Conservation (phyloP, 2,329 filamentous ascomycete genomes). For the Didymella lethalis region DNA sequence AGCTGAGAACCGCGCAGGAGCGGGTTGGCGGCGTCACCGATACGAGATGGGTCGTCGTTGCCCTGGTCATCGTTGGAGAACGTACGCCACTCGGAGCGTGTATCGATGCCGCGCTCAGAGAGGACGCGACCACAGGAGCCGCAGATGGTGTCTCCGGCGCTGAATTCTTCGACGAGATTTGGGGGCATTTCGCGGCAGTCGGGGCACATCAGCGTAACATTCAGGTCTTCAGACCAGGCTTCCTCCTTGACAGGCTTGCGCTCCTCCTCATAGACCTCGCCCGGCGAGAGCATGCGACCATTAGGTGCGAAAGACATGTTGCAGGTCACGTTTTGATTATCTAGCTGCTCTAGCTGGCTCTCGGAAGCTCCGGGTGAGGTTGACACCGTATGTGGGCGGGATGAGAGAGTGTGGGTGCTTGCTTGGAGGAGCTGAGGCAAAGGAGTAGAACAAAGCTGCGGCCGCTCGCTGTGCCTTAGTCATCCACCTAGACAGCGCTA, state of each 20-base stretch:
- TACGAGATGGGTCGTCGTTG: conserved; percentile 96
- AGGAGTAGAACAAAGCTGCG: conserved; percentile 7
- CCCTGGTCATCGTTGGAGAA: conserved; percentile 98
- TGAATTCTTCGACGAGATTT: conserved; percentile 91
- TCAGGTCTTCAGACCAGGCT: conserved; percentile 82
- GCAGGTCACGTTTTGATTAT: conserved; percentile 23
- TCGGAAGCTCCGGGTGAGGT: conserved; percentile 24
- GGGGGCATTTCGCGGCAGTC: conserved; percentile 94
- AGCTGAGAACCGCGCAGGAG: conserved; percentile 90
- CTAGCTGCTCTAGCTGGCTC: conserved; percentile 23
- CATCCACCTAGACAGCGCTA: conserved; percentile 24
- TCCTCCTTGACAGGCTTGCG: conserved; percentile 45
- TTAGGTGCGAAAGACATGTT: conserved; percentile 46
- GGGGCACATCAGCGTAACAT: conserved; percentile 81
- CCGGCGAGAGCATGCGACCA: conserved; percentile 53
- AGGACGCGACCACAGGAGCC: conserved; percentile 90
- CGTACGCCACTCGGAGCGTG: conserved; percentile 96
- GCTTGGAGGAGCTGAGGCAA: conserved; percentile 13
- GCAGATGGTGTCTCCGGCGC: conserved; percentile 91
- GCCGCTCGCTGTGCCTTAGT: conserved; percentile 12
- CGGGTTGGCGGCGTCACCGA: conserved; percentile 90
- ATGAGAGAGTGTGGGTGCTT: conserved; percentile 27
- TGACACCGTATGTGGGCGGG: conserved; percentile 31
- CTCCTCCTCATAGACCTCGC: conserved; percentile 54
- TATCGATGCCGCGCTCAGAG: conserved; percentile 90